Evolutionary conservation across 805 yeast species (phyloP).

Genomic region (Yarrowia porcina): DNA sequence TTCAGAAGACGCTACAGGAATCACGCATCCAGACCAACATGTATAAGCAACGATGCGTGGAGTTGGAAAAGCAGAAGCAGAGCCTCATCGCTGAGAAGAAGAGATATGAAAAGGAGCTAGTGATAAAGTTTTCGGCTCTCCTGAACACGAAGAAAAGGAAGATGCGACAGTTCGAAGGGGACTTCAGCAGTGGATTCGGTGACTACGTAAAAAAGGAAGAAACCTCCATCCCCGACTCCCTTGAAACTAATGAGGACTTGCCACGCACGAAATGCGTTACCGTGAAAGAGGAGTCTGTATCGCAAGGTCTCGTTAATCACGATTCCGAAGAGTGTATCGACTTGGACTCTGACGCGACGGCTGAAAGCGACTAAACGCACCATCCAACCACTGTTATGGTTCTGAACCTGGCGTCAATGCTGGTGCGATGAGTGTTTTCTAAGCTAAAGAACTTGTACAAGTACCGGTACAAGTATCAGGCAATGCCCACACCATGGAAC

Average conservation of each 20-base stretch:
- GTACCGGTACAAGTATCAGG: background rate
- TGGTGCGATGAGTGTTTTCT: too few species aligned
- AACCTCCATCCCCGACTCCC: background rate
- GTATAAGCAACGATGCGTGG: background rate
- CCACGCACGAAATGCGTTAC: background rate
- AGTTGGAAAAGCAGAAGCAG: conserved; percentile 27
- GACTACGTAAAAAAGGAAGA: conserved; percentile 20
- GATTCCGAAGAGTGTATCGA: background rate
- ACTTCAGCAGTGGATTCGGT: conserved; percentile 1
- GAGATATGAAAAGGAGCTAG: conserved; percentile 27
- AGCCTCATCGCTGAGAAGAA: conserved; percentile 28
- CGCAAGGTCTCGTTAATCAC: background rate
- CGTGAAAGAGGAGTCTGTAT: background rate
- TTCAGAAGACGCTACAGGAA: background rate
- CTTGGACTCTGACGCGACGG: conserved; percentile 7
- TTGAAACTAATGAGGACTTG: background rate
- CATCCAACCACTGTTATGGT: too few species aligned
- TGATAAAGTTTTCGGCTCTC: conserved; percentile 27
- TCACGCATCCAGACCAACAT: background rate
- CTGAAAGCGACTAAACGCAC: background rate
- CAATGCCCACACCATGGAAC: too few species aligned
- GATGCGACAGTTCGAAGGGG: conserved; percentile 27
- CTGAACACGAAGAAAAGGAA: conserved; percentile 30
- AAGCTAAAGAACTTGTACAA: too few species aligned
- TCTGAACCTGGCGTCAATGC: too few species aligned